phyloP scores from a whole-genome alignment of 163 green algal species.

The Coccomyxa subellipsoidea region DNA sequence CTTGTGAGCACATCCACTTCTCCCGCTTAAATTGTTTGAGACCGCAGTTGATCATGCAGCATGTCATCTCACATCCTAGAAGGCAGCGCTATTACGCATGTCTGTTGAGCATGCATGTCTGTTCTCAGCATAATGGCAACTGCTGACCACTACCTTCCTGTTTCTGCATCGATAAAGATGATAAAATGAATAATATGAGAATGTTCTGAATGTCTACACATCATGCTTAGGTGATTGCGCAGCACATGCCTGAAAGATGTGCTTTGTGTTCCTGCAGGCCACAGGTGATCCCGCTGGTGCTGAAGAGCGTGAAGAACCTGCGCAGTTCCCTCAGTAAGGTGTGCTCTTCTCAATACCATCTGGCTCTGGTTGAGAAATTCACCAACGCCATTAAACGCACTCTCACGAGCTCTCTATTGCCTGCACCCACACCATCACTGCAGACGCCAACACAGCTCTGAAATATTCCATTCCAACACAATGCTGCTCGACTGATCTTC shows the following conservation, averaged over 20 bases:
- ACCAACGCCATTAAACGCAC: too few relatives aligned
- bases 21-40: too few relatives aligned
- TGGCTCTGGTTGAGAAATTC: too few relatives aligned
- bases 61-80: background rate
- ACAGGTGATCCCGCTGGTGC: slow-evolving; percentile 26
- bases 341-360: background rate
- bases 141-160: too few relatives aligned
- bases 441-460: background rate
- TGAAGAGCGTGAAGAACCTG: slow-evolving; percentile 52
- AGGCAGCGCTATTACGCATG: background rate
- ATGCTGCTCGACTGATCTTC: background rate
- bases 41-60: too few relatives aligned
- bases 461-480: background rate
- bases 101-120: background rate
- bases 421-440: too few relatives aligned
- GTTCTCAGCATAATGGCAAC: too few relatives aligned
- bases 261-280: slow-evolving; percentile 17
- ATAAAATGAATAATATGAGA: too few relatives aligned
- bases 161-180: too few relatives aligned
- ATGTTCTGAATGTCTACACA: too few relatives aligned
- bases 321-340: slow-evolving; percentile 54
- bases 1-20: slow-evolving; percentile 8
- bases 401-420: too few relatives aligned
- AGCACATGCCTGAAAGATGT: background rate
- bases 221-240: too few relatives aligned